A percentile compares a stretch with the other conserved stretches of the same genome.
Evolutionary conservation across 2,329 filamentous ascomycete species (phyloP).

Genomic region (Elsinoe batatas): DNA sequence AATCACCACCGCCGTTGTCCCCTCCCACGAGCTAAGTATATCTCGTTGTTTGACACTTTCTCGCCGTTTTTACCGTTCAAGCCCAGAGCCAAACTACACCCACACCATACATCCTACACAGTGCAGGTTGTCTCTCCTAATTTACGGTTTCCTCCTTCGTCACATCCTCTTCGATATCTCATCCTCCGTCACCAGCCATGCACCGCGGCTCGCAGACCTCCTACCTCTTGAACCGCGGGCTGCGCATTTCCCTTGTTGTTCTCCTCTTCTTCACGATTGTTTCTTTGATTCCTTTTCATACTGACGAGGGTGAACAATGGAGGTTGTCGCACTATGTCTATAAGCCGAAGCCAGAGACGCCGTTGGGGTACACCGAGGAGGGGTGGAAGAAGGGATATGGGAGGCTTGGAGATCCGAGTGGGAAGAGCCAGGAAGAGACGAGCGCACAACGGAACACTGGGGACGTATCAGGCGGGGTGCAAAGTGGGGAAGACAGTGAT

Average conservation of each 20-base stretch:
- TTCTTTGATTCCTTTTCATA: not conserved
- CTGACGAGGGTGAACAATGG: not conserved
- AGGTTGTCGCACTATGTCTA: constrained; percentile 8
- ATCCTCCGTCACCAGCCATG: not conserved
- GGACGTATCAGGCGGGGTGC: not conserved
- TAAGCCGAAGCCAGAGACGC: not conserved
- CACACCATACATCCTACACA: not conserved
- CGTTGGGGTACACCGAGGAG: not conserved
- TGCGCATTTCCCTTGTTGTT: not conserved
- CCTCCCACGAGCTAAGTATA: not conserved
- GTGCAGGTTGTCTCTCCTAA: not conserved
- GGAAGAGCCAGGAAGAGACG: not conserved
- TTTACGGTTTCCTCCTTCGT: not conserved
- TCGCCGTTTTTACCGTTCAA: constrained; percentile 3
- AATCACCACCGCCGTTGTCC: not conserved
- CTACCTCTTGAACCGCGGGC: not conserved
- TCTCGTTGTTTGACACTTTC: not conserved
- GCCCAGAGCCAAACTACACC: not conserved
- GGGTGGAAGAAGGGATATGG: constrained; percentile 4
- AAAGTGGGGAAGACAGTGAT: not conserved
- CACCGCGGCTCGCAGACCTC: not conserved
- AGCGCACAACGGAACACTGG: not conserved
- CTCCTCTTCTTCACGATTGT: not conserved
- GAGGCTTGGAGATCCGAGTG: not conserved
- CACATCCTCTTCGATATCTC: not conserved